Base-by-base conservation (phyloP, 2,329 filamentous ascomycete genomes). In the Plectosphaerella cucumerina region DNA sequence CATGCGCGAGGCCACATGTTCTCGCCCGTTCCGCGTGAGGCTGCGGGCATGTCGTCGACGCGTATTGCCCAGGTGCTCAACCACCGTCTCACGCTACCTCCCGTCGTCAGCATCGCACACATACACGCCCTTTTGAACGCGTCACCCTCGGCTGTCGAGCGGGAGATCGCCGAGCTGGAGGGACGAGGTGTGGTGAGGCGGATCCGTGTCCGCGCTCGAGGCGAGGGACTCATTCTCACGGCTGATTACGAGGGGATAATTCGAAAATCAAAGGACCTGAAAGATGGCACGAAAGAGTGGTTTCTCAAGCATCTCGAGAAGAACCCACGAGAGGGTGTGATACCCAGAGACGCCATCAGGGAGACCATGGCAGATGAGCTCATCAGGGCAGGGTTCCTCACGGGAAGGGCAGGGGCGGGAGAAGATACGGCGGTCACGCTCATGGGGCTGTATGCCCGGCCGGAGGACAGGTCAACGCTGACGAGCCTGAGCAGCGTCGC, bases 311-410 rank as follows among this genome's bases (percentile, higher is more conserved):
- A 81, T 50, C 66, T 90, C 51, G 69, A 67, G 35, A 65, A 69
- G 17, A 73, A 84, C 49, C 76, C 80, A 1, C 75, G 70, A 22
- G 47, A 35, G 17, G 47, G 35, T 10, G n/a, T 42, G 14, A 20
- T 48, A 26, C 22, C n/a, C 9, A 5, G 37, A 9, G 47, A 37
- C n/a, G 22, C 37, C 20, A 21, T 44, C 11, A 12, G 42, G 21
- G 37, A 37, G 12, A 37, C 22, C 33, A 48, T 60, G 4, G 77
- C 86, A 59, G 77, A 83, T 44, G 72, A 76, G 48, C 74, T 92
- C 1, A 78, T 89, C 52, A 71, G 76, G 42, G 77, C 80, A 1
- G 88, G 89, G 3, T 89, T 90, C 59, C 66, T 92, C 2, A 89
- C 86, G 2, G 72, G 69, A 52, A 58, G 57, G 55, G 66, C 39